Evolutionary conservation across 306 rosid species (phyloP), one percentile per base, ranked within the genome.

Genomic region (Prunus kanzakura): DNA sequence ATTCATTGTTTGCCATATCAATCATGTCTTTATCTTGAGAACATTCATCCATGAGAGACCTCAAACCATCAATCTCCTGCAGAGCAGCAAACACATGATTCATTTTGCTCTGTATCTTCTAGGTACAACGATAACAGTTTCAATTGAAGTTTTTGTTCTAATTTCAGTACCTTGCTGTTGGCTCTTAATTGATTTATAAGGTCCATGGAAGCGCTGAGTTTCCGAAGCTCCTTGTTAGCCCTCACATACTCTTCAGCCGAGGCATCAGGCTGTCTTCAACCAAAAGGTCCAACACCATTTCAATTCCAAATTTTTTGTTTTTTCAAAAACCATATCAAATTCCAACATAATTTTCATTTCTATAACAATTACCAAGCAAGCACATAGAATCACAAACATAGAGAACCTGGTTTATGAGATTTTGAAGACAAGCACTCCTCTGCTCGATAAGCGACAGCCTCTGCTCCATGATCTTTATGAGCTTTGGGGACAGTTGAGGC

Each of bases 201-300:
- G 72, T 89, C 86, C 82, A 87, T 69, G 35, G 93, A 83, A 67
- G 85, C 84, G 70, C 92, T 83, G 52, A 93, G 82, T 76, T 83
- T 90, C 38, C 91, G 87, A 71, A 93, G 97, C 91, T 93, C 98
- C 89, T 91, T 91, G 69, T 91, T 91, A 49, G 96, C 97, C 86
- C 80, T 84, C 10, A 94, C 98, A 81, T 84, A 91, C 78, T 91
- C 97, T 20, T 87, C 79, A 11, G 97, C 96, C 30, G 93, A 70
- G 78, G 88, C 87, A 84, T 88, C 91, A 38, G 97, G 90, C 98
- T 93, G 96, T 87, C 93, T 91, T 91, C 89, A 88, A 78, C 77
- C 84, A 74, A 65, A 12, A 57, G 18, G 69, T 19, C 49, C 69
- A 35, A 64, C 25, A 38, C 47, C 50, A 38, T 35, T 64, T 64